Evolutionary conservation across 2,329 filamentous ascomycete species (phyloP).

Genomic region (Aspergillus sp.): DNA sequence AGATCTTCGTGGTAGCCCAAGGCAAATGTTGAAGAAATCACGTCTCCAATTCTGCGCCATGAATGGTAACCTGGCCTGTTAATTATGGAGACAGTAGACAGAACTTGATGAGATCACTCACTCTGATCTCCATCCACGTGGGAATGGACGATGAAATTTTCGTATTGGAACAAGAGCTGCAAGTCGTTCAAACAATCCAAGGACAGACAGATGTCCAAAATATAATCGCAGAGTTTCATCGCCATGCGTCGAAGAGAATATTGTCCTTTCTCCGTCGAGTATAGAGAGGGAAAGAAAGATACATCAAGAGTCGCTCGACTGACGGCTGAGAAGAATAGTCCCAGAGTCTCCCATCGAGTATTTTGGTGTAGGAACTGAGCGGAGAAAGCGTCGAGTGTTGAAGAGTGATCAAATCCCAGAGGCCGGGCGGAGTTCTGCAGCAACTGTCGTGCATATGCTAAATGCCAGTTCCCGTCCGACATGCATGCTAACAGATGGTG

Average conservation of each 20-base stretch:
- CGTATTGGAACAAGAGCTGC: slow-evolving; percentile 41
- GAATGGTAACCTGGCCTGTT: slow-evolving; percentile 35
- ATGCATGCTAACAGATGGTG: no score
- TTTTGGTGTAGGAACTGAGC: slow-evolving; percentile 21
- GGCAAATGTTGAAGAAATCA: slow-evolving; percentile 41
- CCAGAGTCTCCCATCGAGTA: slow-evolving; percentile 34
- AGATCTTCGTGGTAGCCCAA: slow-evolving; percentile 42
- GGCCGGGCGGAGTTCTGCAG: no score
- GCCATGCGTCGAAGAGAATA: slow-evolving; percentile 19
- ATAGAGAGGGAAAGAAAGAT: slow-evolving; percentile 22
- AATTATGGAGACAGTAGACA: neutral
- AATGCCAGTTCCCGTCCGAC: no score
- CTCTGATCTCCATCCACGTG: slow-evolving; percentile 41
- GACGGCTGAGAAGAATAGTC: slow-evolving; percentile 32
- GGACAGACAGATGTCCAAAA: slow-evolving; percentile 31
- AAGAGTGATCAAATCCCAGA: no score
- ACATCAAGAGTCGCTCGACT: slow-evolving; percentile 31
- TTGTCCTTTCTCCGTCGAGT: slow-evolving; percentile 19
- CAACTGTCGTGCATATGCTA: no score
- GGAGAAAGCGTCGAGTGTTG: neutral
- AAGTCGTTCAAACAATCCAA: slow-evolving; percentile 37
- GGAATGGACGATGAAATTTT: slow-evolving; percentile 43
- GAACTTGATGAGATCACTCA: slow-evolving; percentile 15
- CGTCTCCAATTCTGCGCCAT: slow-evolving; percentile 43
- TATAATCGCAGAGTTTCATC: slow-evolving; percentile 27